These are phyloP conservation scores for Phyllosticta paracitricarpa DNA, from an alignment of 2,329 filamentous ascomycete species.

Conservation along the genomic window DNA sequence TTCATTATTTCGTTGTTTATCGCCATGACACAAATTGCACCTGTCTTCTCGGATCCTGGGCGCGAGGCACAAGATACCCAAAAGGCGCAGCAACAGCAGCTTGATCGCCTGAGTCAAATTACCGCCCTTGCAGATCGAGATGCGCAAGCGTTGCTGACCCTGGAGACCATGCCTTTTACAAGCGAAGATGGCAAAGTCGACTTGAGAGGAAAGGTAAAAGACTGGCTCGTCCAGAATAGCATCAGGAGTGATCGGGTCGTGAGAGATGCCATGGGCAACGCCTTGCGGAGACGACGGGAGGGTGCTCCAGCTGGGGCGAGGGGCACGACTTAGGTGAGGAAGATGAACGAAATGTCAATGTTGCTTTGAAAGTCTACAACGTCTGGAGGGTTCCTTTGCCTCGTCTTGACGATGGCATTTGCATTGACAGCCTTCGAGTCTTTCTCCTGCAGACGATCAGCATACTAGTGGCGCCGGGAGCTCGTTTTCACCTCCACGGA, in stretches of 20 bases:
- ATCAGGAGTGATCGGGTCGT: constrained; percentile 74
- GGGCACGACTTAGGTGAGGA: constrained; percentile 15
- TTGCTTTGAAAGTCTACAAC: not conserved
- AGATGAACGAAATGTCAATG: not conserved
- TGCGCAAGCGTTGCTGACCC: constrained; percentile 56
- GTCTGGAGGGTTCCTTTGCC: not conserved
- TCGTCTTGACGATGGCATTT: too few species aligned
- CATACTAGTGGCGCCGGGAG: too few species aligned
- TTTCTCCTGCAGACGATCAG: too few species aligned
- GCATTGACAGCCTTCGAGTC: too few species aligned
- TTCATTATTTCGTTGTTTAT: constrained; percentile 51
- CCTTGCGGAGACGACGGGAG: constrained; percentile 51
- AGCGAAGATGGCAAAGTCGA: constrained; percentile 57
- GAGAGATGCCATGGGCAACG: constrained; percentile 62
- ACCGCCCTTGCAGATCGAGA: constrained; percentile 57
- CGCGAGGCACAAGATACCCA: not conserved
- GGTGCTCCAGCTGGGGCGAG: constrained; percentile 53
- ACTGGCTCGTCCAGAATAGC: constrained; percentile 81
- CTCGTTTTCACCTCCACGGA: too few species aligned
- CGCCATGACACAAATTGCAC: constrained; percentile 30
- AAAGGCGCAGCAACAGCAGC: constrained; percentile 42
- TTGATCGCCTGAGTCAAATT: constrained; percentile 57
- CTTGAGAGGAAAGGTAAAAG: constrained; percentile 63
- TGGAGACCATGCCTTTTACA: constrained; percentile 73
- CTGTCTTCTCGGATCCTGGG: constrained; percentile 21